Evolutionary conservation across 345 rosid species (phyloP).

Genomic region (Hevea brasiliensis): DNA sequence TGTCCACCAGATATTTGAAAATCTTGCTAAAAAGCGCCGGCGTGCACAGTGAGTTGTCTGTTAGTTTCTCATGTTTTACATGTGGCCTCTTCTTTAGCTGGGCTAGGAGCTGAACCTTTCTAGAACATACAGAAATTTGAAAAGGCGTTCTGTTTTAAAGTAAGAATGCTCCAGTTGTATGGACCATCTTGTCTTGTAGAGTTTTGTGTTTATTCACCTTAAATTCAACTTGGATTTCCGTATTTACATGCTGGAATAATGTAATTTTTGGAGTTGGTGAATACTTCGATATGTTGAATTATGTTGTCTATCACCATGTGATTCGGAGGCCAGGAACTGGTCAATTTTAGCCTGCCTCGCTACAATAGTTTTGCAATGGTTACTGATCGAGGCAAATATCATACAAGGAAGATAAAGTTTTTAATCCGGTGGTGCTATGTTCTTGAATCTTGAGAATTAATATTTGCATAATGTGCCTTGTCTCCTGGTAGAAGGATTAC

Average conservation of each 20-base stretch:
- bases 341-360: too few species aligned
- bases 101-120: slow-evolving; percentile 13
- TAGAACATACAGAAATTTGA: slow-evolving; percentile 5
- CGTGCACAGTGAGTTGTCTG: slow-evolving; percentile 42
- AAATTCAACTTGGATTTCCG: background rate
- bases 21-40: slow-evolving; percentile 81
- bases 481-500: too few species aligned
- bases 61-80: background rate
- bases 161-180: background rate
- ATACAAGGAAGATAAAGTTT: too few species aligned
- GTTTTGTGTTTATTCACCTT: slow-evolving; percentile 1
- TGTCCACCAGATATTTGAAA: slow-evolving; percentile 80
- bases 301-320: too few species aligned
- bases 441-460: too few species aligned
- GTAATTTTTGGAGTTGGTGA: too few species aligned
- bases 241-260: too few species aligned
- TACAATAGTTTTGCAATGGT: background rate
- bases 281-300: too few species aligned
- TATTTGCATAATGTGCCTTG: too few species aligned
- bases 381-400: background rate
- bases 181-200: slow-evolving; percentile 10
- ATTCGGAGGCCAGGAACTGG: background rate
- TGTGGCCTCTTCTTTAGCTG: slow-evolving; percentile 3
- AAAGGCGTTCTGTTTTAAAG: background rate
- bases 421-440: too few species aligned